Evolutionary conservation across 805 yeast species (phyloP), one percentile per base, ranked within the genome.

Genomic region (Candida coquimbonensis): DNA sequence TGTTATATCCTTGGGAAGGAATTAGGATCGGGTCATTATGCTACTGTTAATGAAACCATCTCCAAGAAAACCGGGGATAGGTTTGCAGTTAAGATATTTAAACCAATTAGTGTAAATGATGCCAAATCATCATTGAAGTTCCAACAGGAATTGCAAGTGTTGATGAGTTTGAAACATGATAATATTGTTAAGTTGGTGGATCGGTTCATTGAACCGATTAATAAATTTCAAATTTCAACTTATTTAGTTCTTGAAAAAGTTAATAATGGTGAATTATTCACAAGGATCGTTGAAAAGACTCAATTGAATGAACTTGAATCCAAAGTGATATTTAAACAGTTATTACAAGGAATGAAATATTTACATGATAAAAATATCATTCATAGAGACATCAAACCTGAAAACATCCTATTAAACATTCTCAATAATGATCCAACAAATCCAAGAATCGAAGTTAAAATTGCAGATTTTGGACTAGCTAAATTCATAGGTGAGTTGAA

Each of bases 331-430:
- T 80, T 80, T 54, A 78, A 73, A 54, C 93, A 85, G 55, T 72
- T 85, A 25, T 67, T 81, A 11, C 66, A 74, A 48, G 93, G 91
- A 1, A 64, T 85, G 38, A 73, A 78, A 49, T 83, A 74, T 58
- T 66, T 87, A 40, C 95, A 85, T 62, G 79, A 75, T 41, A 63
- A 72, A 47, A 86, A 81, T 53, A 82, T 85, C 43, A 84, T 83
- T 46, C 93, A 85, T 59, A 72, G 88, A 53, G 93, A 85, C 62
- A 73, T 85, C 53, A 85, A 85, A 61, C 93, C 93, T 2, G 93
- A 85, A 60, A 85, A 85, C 54, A 73, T 85, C 25, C 63, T 85
- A 43, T 48, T 70, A 13, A 67, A 67, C 49, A 78, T 83, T 16
- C 70, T 69, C 2, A 79, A 70, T n/a, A 55, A 63, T 5, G 56